phyloP scores from a whole-genome alignment of 345 rosid genomes.

The Gossypium sturtianum region DNA sequence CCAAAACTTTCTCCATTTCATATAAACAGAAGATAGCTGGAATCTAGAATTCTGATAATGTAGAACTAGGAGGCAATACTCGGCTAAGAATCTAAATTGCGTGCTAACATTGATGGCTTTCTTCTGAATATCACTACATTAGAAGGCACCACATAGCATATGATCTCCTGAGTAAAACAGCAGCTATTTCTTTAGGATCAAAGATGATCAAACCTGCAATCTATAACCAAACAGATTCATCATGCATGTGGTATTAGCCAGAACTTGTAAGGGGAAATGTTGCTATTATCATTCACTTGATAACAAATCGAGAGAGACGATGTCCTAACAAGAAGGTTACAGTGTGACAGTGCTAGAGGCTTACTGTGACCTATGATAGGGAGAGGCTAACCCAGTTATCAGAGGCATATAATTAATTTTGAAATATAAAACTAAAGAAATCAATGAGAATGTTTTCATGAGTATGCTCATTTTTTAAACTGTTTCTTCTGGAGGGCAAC shows the following conservation, averaged over 20 bases:
- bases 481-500: not conserved
- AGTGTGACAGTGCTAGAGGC: not conserved
- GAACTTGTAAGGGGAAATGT: not conserved
- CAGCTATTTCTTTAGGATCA: not conserved
- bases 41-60: not conserved
- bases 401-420: not conserved
- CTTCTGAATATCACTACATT: not conserved
- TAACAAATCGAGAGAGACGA: not conserved
- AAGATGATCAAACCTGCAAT: not conserved
- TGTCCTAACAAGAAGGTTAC: not conserved
- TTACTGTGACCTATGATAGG: not conserved
- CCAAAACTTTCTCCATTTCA: not conserved
- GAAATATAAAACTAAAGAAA: not conserved
- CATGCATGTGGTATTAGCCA: not conserved
- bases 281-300: not conserved
- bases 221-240: not conserved
- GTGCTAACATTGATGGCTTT: not conserved
- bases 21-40: not conserved
- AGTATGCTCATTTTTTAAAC: not conserved
- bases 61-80: not conserved
- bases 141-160: not conserved
- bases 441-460: not conserved
- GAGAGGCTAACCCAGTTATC: not conserved
- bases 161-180: not conserved
- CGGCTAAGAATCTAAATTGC: not conserved